phyloP scores from a whole-genome alignment of 1,284 basidiomycete species.

The Coniferiporia weirii region DNA sequence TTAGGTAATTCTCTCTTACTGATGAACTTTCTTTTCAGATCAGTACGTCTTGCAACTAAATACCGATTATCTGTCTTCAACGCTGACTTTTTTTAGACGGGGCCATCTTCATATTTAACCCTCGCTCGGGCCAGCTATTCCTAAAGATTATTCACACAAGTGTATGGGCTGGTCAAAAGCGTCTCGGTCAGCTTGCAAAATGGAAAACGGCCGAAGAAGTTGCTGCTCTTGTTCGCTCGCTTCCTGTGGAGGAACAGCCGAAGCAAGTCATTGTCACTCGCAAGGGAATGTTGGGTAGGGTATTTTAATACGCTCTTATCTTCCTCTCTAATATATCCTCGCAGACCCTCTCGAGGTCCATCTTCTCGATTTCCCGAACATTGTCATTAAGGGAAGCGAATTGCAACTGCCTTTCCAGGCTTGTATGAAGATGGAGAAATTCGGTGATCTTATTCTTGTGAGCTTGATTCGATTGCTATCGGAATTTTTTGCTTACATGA shows the following conservation, averaged over 20 bases:
- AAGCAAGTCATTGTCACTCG: conserved; percentile 99
- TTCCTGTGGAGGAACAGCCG: conserved; percentile 98
- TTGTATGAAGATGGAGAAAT: conserved; percentile 99
- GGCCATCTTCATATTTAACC: conserved; percentile 99
- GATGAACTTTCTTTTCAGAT: conserved; percentile 18
- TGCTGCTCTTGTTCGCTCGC: conserved; percentile 91
- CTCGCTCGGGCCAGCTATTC: conserved; percentile 97
- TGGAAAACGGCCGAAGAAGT: conserved; percentile 99
- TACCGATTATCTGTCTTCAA: background rate
- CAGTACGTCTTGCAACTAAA: conserved; percentile 17
- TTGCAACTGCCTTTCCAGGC: conserved; percentile 99
- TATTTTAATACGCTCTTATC: background rate
- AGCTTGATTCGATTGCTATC: conserved; percentile 21
- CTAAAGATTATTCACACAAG: conserved; percentile 99
- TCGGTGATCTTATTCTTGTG: conserved; percentile 93
- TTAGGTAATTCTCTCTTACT: background rate
- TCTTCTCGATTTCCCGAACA: conserved; percentile 98
- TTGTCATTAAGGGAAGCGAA: conserved; percentile 99
- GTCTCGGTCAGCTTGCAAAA: conserved; percentile 98
- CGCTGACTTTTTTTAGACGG: conserved; percentile 53
- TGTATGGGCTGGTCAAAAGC: conserved; percentile 99
- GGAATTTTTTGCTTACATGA: conserved; percentile 10
- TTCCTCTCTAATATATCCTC: conserved; percentile 10
- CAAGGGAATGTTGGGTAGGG: conserved; percentile 94
- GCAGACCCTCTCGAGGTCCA: conserved; percentile 95